Evolutionary conservation across 441 rosid genomes (phyloP), one percentile per base, ranked within the genome.

Genomic region (Erysimum pusillum): DNA sequence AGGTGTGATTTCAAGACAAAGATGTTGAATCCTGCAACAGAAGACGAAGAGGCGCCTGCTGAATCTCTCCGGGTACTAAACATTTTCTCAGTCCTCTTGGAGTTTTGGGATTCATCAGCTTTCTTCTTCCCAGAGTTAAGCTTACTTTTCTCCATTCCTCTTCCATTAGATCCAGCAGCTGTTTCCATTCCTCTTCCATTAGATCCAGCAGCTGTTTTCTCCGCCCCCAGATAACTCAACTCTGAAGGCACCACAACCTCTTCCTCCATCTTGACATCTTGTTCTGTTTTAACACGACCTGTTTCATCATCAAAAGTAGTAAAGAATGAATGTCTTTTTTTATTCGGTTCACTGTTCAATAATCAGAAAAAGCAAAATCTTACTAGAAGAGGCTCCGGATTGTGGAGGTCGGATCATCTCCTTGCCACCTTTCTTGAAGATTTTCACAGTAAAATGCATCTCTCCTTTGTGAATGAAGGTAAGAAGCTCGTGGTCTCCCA

Each of bases 261-360:
- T 6, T 51, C 49, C 15, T 44, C 65, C 11, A 1, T 35, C 69
- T 42, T 34, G 69, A 67, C 65, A 52, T 10, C 60, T 52, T 8
- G 59, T 20, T 67, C 77, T 44, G 39, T 73, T 63, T 67, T 78
- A 11, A 73, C 3, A 18, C 20, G 59, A 51, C 77, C 81, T 78
- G 45, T 51, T 72, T 31, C 51, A 66, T 31, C 62, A 57, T 9
- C 46, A 38, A 71, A 58, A 25, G 67, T 45, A 8, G 25, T 22
- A 22, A 48, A 56, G 31, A 48, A 18, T 64, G 11, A 13, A 45
- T 44, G 41, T 57, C 8, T 14, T 3, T 36, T 36, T 25, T 25
- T 2, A 28, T 38, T 25, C 13, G 5, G 39, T 70, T 9, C n/a
- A 57, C 38, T 49, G 22, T 56, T 48, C 48, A 38, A 38, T 25